A percentile compares a stretch with the other conserved stretches of the same genome.
These are phyloP conservation scores for Penicillium ucsense DNA, from an alignment of 495 filamentous ascomycete species.

Conservation along the genomic window DNA sequence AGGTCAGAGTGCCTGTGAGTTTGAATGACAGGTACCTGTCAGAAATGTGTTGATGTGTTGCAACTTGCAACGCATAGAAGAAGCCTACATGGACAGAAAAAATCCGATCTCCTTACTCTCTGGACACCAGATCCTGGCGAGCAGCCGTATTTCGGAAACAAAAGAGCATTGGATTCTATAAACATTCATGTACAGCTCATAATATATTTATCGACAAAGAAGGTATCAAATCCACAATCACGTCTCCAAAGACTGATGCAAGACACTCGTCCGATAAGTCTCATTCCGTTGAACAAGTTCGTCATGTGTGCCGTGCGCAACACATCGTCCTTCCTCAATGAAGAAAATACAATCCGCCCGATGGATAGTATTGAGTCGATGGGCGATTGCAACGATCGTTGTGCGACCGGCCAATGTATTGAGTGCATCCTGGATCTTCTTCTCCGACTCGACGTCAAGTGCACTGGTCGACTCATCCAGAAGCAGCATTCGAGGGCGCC, in stretches of 20 bases:
- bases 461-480: conserved; percentile 70
- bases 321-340: conserved; percentile 54
- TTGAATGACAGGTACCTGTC: too few species aligned
- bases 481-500: conserved; percentile 55
- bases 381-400: conserved; percentile 66
- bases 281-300: conserved; percentile 52
- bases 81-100: too few species aligned
- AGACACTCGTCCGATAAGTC: conserved; percentile 46
- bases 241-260: conserved; percentile 26
- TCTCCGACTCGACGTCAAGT: conserved; percentile 63
- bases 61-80: too few species aligned
- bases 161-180: too few species aligned
- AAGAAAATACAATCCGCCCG: conserved; percentile 67
- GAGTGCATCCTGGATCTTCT: conserved; percentile 57
- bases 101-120: too few species aligned
- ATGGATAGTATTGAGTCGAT: conserved; percentile 64
- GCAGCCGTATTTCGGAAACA: too few species aligned
- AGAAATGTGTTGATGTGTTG: too few species aligned
- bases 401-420: conserved; percentile 57
- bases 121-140: too few species aligned
- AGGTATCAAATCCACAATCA: conserved; percentile 1
- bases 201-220: too few species aligned
- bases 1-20: too few species aligned
- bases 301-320: conserved; percentile 59
- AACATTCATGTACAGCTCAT: too few species aligned